Evolutionary conservation across 2,329 filamentous ascomycete genomes (phyloP), one percentile per base, ranked within the genome.

Genomic region (Grosmannia clavigera): DNA sequence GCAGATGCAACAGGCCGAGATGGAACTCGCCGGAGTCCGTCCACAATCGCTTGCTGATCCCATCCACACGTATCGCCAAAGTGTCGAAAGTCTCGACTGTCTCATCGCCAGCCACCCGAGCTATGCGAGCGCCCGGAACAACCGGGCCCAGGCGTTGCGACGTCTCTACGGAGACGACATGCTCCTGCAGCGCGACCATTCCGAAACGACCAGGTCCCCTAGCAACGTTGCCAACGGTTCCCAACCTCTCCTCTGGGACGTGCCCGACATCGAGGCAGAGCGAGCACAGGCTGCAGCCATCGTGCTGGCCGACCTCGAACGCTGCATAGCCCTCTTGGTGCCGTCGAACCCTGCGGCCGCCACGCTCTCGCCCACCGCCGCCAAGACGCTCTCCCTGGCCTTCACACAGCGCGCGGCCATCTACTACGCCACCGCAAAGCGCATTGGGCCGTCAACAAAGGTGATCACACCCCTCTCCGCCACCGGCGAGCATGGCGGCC

Each of bases 51-150:
- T 59, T 16, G 5, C 43, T 1, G 70, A 77, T 5, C 72, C 76
- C 4, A 66, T 76, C 35, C 66, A 71, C 1, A 74, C 73, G 48
- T 85, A 84, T 66, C 73, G 70, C 31, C 63, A 71, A 43, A 77
- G 76, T 58, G 70, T 84, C 22, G 68, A 70, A 11, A 70, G 74
- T 6, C 73, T 92, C 5, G 76, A 78, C 35, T 68, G 71, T 2
- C 75, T 90, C 38, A 80, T 90, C 50, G 67, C 74, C 2, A 71
- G 79, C 29, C 69, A 82, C 58, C 85, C 87, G 3, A 71, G 74
- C 38, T 92, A 92, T 70, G 86, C 87, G 27, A 88, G 85, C 64
- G 86, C 84, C 6, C 80, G 83, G 61, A 87, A 90, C 69, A 92
- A 92, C 71, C 79, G 87, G 57, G 88, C 85, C 3, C 88, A 92